Evolutionary conservation across 1,139 yeast species (phyloP).

Genomic region (Pichia sp.): DNA sequence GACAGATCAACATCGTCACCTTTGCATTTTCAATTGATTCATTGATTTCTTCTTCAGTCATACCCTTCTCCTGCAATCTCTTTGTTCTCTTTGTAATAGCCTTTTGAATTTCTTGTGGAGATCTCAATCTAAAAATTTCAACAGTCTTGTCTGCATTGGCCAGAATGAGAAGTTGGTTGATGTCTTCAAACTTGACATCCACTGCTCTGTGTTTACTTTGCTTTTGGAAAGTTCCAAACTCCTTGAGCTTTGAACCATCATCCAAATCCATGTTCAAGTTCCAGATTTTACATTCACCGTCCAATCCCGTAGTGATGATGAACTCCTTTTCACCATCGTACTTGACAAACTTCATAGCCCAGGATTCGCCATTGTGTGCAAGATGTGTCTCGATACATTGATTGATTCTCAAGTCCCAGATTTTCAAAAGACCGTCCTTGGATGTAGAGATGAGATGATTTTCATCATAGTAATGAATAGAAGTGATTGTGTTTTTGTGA

Average conservation of each 20-base stretch:
- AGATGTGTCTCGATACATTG: constrained; percentile 93
- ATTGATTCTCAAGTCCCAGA: constrained; percentile 88
- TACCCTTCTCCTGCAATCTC: constrained; percentile 67
- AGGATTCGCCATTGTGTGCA: constrained; percentile 90
- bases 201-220: constrained; percentile 73
- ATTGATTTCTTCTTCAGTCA: constrained; percentile 55
- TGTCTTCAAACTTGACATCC: constrained; percentile 47
- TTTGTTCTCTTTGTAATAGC: constrained; percentile 75
- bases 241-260: constrained; percentile 38
- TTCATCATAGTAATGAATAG: constrained; percentile 48
- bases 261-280: constrained; percentile 45
- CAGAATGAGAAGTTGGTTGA: constrained; percentile 49
- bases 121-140: constrained; percentile 76
- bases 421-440: constrained; percentile 83
- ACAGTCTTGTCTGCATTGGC: constrained; percentile 76
- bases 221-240: constrained; percentile 65
- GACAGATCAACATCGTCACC: constrained; percentile 52
- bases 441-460: constrained; percentile 71
- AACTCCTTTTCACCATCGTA: constrained; percentile 32
- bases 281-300: constrained; percentile 85
- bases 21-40: constrained; percentile 47
- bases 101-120: constrained; percentile 71
- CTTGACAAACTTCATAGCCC: constrained; percentile 53
- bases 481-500: constrained; percentile 86
- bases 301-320: constrained; percentile 67